Percentiles rank a stretch among this genome's conserved stretches.
These are phyloP conservation scores for Avena eriantha DNA, from an alignment of 176 grass and related monocot genomes.

Conservation along the genomic window DNA sequence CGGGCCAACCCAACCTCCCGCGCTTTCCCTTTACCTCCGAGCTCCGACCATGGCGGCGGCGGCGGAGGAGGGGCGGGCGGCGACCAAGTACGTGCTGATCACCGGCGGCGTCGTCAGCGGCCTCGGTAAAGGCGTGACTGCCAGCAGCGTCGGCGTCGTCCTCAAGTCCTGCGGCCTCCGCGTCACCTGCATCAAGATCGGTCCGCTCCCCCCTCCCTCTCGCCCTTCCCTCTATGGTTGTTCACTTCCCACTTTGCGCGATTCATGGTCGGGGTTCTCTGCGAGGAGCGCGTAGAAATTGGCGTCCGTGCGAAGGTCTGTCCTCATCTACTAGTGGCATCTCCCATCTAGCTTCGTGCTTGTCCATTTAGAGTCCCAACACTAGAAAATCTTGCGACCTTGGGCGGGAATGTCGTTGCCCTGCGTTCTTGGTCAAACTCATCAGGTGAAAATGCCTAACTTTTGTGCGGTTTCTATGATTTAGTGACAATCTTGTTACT, in stretches of 20 bases:
- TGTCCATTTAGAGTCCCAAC: neutral
- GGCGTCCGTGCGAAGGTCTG: neutral
- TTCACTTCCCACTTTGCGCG: neutral
- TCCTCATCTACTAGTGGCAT: neutral
- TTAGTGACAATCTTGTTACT: neutral
- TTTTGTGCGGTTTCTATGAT: conserved; percentile 7
- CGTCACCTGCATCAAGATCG: conserved; percentile 98
- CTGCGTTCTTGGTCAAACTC: neutral
- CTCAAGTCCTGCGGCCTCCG: conserved; percentile 90
- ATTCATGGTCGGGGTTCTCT: neutral
- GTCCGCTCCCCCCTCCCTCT: conserved; percentile 27
- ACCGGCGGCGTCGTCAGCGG: conserved; percentile 95
- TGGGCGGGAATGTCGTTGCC: neutral
- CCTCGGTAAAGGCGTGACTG: conserved; percentile 95
- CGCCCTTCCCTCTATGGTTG: neutral
- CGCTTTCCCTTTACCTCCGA: conserved; percentile 23
- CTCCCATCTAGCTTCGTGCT: neutral
- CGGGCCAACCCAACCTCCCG: conserved; percentile 20
- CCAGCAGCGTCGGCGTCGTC: conserved; percentile 90
- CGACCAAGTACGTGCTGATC: conserved; percentile 94
- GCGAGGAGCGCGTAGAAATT: neutral
- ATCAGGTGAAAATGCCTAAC: neutral
- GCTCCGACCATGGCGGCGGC: neutral
- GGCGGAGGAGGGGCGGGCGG: conserved; percentile 6
- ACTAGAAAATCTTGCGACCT: conserved; percentile 7